phyloP scores from a whole-genome alignment of 2,329 filamentous ascomycete species.

The Pezicula radicicola region DNA sequence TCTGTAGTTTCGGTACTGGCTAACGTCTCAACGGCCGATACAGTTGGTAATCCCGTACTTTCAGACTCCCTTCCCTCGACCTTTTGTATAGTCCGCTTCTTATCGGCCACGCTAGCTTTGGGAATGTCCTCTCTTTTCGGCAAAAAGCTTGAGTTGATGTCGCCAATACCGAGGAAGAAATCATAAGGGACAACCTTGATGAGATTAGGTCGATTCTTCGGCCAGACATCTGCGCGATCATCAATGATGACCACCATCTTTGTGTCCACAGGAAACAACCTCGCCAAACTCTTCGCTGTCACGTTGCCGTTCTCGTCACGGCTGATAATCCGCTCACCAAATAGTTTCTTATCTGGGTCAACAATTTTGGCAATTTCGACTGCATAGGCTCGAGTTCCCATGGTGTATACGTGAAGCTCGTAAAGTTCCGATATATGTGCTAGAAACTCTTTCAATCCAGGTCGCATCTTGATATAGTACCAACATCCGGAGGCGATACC shows the following conservation, averaged over 20 bases:
- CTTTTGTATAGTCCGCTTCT: conserved; percentile 12
- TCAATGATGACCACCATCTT: conserved; percentile 99
- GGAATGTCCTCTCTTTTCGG: conserved; percentile 67
- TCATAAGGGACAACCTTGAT: conserved; percentile 95
- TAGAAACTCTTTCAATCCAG: conserved; percentile 79
- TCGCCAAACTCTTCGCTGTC: conserved; percentile 82
- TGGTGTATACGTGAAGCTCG: conserved; percentile 97
- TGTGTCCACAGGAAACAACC: conserved; percentile 92
- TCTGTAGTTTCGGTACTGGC: neutral
- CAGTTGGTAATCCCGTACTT: neutral
- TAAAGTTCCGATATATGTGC: conserved; percentile 75
- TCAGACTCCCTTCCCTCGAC: neutral
- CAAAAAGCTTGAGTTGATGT: conserved; percentile 97
- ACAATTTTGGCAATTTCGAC: conserved; percentile 89
- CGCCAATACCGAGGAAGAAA: conserved; percentile 96
- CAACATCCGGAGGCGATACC: conserved; percentile 71
- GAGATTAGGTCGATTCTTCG: conserved; percentile 82
- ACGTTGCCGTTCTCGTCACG: conserved; percentile 96
- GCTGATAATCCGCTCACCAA: conserved; percentile 92
- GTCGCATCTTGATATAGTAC: conserved; percentile 98
- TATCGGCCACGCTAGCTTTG: conserved; percentile 18
- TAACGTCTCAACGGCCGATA: too few species aligned
- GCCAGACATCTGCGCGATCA: conserved; percentile 94
- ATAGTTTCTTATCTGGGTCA: conserved; percentile 84
- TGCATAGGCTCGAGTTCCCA: conserved; percentile 97